These are phyloP conservation scores for Orbilia brochopaga DNA, from an alignment of 2,329 filamentous ascomycete genomes.

Conservation along the genomic window DNA sequence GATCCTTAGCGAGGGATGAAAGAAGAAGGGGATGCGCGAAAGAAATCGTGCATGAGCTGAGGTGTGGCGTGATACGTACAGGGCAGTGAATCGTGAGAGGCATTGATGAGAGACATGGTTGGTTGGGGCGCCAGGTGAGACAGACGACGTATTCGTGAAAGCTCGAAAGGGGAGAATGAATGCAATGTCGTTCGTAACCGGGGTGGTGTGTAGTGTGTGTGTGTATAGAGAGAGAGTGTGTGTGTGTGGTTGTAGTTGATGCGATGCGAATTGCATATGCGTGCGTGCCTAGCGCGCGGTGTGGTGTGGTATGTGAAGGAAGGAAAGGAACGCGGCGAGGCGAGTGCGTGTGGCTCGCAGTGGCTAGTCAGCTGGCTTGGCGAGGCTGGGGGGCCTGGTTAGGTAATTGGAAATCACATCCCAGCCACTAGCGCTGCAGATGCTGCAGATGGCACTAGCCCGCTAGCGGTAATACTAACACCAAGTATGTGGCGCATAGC, in stretches of 20 bases:
- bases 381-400: too few species aligned
- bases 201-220: too few species aligned
- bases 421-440: too few species aligned
- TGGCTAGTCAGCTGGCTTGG: background rate
- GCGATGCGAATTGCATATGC: constrained; percentile 2
- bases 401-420: too few species aligned
- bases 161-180: too few species aligned
- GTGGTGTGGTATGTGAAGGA: background rate
- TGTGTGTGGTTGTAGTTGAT: background rate
- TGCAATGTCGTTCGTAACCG: too few species aligned
- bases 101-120: constrained; percentile 71
- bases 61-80: constrained; percentile 63
- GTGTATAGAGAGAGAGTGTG: too few species aligned
- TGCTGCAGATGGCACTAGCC: constrained; percentile 4
- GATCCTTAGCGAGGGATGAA: background rate
- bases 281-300: background rate
- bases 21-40: too few species aligned
- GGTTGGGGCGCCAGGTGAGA: constrained; percentile 15
- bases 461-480: background rate
- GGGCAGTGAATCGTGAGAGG: constrained; percentile 78
- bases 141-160: background rate
- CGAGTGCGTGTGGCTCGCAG: background rate
- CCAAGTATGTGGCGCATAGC: too few species aligned
- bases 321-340: background rate
- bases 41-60: constrained; percentile 15